Conservation (phyloP, 2,329 filamentous ascomycete genomes). For the Diplocarpon rosae region DNA sequence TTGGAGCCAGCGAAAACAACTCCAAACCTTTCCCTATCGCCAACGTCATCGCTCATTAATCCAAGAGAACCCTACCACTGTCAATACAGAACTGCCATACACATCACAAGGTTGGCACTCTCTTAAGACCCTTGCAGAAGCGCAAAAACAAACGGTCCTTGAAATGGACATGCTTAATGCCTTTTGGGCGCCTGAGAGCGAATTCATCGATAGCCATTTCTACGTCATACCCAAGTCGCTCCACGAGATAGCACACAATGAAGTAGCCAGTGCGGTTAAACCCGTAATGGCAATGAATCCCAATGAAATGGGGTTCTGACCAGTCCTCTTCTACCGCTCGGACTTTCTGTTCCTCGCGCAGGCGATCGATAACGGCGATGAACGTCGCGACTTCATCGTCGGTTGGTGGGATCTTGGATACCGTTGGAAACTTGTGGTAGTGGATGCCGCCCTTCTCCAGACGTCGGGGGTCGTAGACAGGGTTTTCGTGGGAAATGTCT, state of each 20-base stretch:
- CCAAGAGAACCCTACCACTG: no score
- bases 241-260: slow-evolving; percentile 81
- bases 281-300: slow-evolving; percentile 72
- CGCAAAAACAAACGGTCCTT: slow-evolving; percentile 72
- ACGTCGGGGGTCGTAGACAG: slow-evolving; percentile 72
- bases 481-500: slow-evolving; percentile 84
- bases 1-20: no score
- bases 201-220: slow-evolving; percentile 74
- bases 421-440: slow-evolving; percentile 82
- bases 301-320: slow-evolving; percentile 44
- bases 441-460: slow-evolving; percentile 55
- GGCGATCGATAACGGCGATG: slow-evolving; percentile 44
- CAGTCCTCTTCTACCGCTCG: slow-evolving; percentile 33
- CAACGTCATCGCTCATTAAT: no score
- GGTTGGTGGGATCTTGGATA: slow-evolving; percentile 77
- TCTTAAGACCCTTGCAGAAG: slow-evolving; percentile 41
- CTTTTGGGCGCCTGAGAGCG: slow-evolving; percentile 58
- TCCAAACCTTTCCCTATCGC: no score
- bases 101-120: slow-evolving; percentile 21
- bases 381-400: slow-evolving; percentile 41
- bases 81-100: no score
- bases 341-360: slow-evolving; percentile 44
- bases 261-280: slow-evolving; percentile 93
- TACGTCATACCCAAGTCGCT: slow-evolving; percentile 60
- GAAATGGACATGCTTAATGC: slow-evolving; percentile 85